Percentiles rank a stretch among this genome's conserved stretches.
These are phyloP conservation scores for Picea mariana DNA, from an alignment of 83 land plant genomes.

Conservation along the genomic window DNA sequence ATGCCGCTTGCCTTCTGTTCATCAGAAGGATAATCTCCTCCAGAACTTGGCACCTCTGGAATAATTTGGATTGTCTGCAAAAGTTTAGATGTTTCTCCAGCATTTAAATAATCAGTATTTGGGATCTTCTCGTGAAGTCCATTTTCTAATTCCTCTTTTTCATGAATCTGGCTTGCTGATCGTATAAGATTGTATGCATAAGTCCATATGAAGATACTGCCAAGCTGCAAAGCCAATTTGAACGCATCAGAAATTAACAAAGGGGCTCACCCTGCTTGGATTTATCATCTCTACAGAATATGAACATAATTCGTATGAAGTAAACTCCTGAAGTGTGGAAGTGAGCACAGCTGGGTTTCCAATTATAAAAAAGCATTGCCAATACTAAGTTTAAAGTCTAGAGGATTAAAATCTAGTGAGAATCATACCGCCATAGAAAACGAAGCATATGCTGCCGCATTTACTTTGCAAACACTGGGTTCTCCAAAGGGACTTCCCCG, in stretches of 20 bases:
- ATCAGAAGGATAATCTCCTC: background rate
- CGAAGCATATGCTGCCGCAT: conserved; percentile 58
- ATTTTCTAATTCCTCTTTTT: background rate
- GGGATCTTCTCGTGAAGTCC: background rate
- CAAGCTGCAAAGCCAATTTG: conserved; percentile 34
- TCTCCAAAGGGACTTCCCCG: conserved; percentile 62
- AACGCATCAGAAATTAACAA: too few relatives aligned
- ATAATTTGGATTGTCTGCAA: background rate
- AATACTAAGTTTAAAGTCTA: background rate
- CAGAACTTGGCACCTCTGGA: background rate
- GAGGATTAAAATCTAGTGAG: background rate
- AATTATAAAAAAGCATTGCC: background rate
- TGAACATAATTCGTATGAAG: too few relatives aligned
- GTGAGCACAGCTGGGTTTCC: background rate
- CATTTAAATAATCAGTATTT: conserved; percentile 3
- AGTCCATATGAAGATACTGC: conserved; percentile 66
- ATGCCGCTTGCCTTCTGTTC: background rate
- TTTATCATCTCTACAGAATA: too few relatives aligned
- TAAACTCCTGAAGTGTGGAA: background rate
- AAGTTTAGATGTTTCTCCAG: background rate
- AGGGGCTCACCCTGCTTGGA: too few relatives aligned
- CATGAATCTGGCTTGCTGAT: conserved; percentile 19
- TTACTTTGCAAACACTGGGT: conserved; percentile 26
- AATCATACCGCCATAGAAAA: conserved; percentile 73
- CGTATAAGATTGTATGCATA: conserved; percentile 45